A percentile compares a stretch with the other conserved stretches of the same genome.
These are phyloP conservation scores for Penicillium sp. DNA, from an alignment of 2,329 filamentous ascomycete genomes.

Conservation along the genomic window DNA sequence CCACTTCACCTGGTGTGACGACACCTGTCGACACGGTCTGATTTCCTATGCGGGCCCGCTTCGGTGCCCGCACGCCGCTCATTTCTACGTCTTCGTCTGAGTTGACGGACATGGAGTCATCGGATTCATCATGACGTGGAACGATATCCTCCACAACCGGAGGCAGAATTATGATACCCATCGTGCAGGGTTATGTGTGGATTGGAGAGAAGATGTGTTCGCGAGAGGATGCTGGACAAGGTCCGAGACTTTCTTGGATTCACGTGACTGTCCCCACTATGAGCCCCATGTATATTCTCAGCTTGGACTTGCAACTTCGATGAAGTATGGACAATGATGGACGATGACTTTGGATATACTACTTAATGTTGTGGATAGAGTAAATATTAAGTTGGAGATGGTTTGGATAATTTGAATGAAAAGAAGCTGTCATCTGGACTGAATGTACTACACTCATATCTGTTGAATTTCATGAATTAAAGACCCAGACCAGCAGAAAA, in stretches of 20 bases:
- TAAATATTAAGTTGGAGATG: not conserved
- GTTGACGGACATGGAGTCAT: slow-evolving; percentile 56
- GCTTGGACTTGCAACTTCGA: not conserved
- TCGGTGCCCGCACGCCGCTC: slow-evolving; percentile 39
- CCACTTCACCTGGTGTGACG: slow-evolving; percentile 84
- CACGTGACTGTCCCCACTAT: slow-evolving; percentile 23
- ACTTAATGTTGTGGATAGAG: not conserved
- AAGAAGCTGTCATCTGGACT: not conserved
- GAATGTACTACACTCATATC: not conserved
- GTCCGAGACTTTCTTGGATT: slow-evolving; percentile 21
- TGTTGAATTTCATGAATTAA: not conserved
- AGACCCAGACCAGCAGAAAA: slow-evolving; percentile 1
- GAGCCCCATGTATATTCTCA: not conserved
- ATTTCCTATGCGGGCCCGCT: slow-evolving; percentile 40
- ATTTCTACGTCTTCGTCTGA: slow-evolving; percentile 48
- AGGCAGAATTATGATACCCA: slow-evolving; percentile 64
- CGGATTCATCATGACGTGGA: slow-evolving; percentile 43
- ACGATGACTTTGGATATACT: no score
- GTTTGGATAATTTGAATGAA: no score
- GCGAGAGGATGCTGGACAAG: not conserved
- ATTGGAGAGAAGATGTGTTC: not conserved
- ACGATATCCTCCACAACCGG: slow-evolving; percentile 48
- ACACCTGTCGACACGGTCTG: slow-evolving; percentile 54
- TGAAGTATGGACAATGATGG: not conserved
- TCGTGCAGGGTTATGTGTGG: slow-evolving; percentile 31